Evolutionary conservation across 2,329 filamentous ascomycete species (phyloP).

Genomic region (Mollisia scopiformis): DNA sequence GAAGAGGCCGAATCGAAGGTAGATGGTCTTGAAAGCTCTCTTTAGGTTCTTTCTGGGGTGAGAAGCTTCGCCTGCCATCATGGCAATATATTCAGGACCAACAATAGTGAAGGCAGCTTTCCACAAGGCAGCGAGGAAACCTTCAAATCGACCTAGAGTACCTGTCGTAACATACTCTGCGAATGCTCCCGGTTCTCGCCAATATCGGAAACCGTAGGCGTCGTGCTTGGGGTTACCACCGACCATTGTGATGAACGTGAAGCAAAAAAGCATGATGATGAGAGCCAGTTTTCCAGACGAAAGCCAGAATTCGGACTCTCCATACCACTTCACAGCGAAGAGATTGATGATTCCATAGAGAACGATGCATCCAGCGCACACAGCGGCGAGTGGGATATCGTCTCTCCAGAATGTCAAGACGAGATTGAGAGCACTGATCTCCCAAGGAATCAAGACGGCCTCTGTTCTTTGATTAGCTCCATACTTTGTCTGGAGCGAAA

Average conservation of each 20-base stretch:
- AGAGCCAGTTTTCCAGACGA: slow-evolving; percentile 45
- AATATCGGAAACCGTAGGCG: slow-evolving; percentile 72
- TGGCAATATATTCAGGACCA: slow-evolving; percentile 54
- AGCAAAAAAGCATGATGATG: slow-evolving; percentile 51
- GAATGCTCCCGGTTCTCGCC: slow-evolving; percentile 62
- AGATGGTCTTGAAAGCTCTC: slow-evolving; percentile 72
- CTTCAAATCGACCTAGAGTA: slow-evolving; percentile 69
- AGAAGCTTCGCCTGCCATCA: slow-evolving; percentile 71
- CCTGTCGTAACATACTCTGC: slow-evolving; percentile 62
- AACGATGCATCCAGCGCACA: slow-evolving; percentile 42
- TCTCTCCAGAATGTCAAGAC: slow-evolving; percentile 50
- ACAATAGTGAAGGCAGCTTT: slow-evolving; percentile 47
- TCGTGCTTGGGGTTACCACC: slow-evolving; percentile 74
- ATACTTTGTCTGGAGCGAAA: background rate
- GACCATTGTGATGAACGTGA: slow-evolving; percentile 74
- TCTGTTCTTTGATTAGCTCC: background rate
- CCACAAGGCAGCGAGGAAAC: slow-evolving; percentile 59
- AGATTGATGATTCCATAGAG: slow-evolving; percentile 60
- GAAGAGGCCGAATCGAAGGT: slow-evolving; percentile 72
- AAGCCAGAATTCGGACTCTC: slow-evolving; percentile 74
- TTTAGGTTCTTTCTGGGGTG: slow-evolving; percentile 67
- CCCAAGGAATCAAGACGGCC: slow-evolving; percentile 29
- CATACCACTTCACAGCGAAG: slow-evolving; percentile 67
- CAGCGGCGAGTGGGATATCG: slow-evolving; percentile 40
- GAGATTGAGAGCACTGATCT: slow-evolving; percentile 45